Evolutionary conservation across 768 basidiomycete species (phyloP).

Genomic region (Chalciporus sphaerocephalus): DNA sequence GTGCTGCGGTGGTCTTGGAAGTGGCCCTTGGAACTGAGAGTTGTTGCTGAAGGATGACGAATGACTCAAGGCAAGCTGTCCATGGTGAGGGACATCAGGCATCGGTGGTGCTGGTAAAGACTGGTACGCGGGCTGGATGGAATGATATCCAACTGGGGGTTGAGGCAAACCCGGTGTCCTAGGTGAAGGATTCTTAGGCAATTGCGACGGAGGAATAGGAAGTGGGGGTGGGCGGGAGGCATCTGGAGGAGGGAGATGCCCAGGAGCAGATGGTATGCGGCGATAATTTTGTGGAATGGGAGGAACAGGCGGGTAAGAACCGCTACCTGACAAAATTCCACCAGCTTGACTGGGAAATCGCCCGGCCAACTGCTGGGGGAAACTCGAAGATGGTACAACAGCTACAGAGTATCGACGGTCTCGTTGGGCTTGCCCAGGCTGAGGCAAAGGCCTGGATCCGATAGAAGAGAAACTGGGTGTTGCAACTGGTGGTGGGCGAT

Average conservation of each 20-base stretch:
- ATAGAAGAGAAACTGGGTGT: neutral
- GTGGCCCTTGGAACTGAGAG: slow-evolving; percentile 38
- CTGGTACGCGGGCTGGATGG: slow-evolving; percentile 38
- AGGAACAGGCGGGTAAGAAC: slow-evolving; percentile 15
- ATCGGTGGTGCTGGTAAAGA: slow-evolving; percentile 34
- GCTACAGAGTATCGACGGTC: slow-evolving; percentile 31
- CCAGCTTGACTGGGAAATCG: slow-evolving; percentile 8
- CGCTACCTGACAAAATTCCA: slow-evolving; percentile 13
- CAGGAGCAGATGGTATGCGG: slow-evolving; percentile 24
- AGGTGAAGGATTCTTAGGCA: slow-evolving; percentile 27
- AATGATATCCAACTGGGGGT: slow-evolving; percentile 43
- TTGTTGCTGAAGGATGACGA: slow-evolving; percentile 22
- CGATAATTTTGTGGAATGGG: slow-evolving; percentile 34
- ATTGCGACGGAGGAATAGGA: slow-evolving; percentile 25
- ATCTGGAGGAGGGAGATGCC: slow-evolving; percentile 25
- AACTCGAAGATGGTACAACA: slow-evolving; percentile 28
- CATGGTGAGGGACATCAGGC: slow-evolving; percentile 28
- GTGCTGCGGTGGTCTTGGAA: slow-evolving; percentile 38
- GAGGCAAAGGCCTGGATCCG: slow-evolving; percentile 31
- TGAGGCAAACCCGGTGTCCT: slow-evolving; percentile 50
- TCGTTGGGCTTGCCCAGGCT: slow-evolving; percentile 29
- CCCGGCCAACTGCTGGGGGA: slow-evolving; percentile 23
- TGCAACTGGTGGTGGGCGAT: slow-evolving; percentile 7
- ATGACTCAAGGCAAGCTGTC: slow-evolving; percentile 22
- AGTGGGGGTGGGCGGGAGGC: slow-evolving; percentile 20